A percentile compares a stretch with the other conserved stretches of the same genome.
phyloP scores from a whole-genome alignment of 2,329 filamentous ascomycete species.

The Penicillium sp. region DNA sequence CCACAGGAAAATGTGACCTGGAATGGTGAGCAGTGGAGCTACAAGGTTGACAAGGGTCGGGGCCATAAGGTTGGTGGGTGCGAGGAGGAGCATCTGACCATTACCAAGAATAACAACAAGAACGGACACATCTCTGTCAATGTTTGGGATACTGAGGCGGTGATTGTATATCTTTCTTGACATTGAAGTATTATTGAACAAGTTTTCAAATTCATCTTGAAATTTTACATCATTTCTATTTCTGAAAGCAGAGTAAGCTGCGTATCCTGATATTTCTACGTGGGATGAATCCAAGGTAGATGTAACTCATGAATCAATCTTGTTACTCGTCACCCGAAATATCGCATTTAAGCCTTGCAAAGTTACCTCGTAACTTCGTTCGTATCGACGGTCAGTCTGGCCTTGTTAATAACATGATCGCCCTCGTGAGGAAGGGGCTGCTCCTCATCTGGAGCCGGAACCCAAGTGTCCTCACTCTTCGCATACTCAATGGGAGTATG shows the following conservation, averaged over 20 bases:
- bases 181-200: neutral
- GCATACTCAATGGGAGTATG: slow-evolving; percentile 29
- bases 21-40: slow-evolving; percentile 30
- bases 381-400: neutral
- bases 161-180: neutral
- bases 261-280: neutral
- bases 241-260: neutral
- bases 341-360: neutral
- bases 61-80: neutral
- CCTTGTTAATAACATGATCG: neutral
- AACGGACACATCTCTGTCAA: neutral
- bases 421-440: neutral
- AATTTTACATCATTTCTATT: neutral
- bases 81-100: neutral
- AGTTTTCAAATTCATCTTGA: neutral
- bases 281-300: too few species aligned
- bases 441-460: neutral
- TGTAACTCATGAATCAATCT: neutral
- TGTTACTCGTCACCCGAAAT: neutral
- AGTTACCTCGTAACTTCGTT: neutral
- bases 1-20: slow-evolving; percentile 35
- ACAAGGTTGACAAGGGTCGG: slow-evolving; percentile 22
- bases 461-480: neutral
- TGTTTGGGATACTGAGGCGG: slow-evolving; percentile 1
- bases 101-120: neutral